Base-by-base conservation (phyloP, 2,329 filamentous ascomycete species). In the Pseudocercospora eumusae region DNA sequence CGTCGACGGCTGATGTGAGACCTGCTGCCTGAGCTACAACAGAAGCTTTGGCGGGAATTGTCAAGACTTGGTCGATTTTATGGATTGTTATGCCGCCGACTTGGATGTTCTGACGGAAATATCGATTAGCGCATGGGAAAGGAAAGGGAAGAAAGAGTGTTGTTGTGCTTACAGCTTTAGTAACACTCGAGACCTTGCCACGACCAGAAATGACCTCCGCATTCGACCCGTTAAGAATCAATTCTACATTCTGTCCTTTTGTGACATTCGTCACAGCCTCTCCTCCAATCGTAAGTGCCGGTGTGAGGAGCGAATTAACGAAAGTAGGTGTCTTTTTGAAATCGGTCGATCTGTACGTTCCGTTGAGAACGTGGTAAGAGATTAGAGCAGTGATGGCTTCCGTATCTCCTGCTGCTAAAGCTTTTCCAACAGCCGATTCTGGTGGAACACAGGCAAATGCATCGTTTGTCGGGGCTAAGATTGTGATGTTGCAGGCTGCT, bases 381-480 rank as follows among this genome's bases (percentile, higher is more conserved):
- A 65, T 59, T 5, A 63, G 25, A 20, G 45, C 61, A 18, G 53
- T 40, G 33, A 60, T 57, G 4, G 42, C 54, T 27, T 25, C 53
- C 13, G 31, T 42, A 20, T 57, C 49, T 15, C 55, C 47, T 15
- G 45, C 44, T 21, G 47, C 47, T n/a, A 63, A 40, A 13, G 63
- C 63, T 42, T 49, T 50, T 21, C 44, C 63, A 18, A 54, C 23
- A 20, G 59, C 49, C 10, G 56, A 45, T 23, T 55, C 52, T 11
- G 56, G n/a, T 18, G 63, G 50, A 27, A 64, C 50, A 40, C 88
- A 82, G 13, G 77, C 74, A 75, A 88, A 85, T 11, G 85, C 86
- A 3, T 77, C 76, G 71, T 88, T 85, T 69, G 77, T 81, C 1
- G 87, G 86, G 1, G 82, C 85, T 64, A 89, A 88, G 62, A 89